Evolutionary conservation across 768 basidiomycete genomes (phyloP).

Genomic region (Cubamyces sp.): DNA sequence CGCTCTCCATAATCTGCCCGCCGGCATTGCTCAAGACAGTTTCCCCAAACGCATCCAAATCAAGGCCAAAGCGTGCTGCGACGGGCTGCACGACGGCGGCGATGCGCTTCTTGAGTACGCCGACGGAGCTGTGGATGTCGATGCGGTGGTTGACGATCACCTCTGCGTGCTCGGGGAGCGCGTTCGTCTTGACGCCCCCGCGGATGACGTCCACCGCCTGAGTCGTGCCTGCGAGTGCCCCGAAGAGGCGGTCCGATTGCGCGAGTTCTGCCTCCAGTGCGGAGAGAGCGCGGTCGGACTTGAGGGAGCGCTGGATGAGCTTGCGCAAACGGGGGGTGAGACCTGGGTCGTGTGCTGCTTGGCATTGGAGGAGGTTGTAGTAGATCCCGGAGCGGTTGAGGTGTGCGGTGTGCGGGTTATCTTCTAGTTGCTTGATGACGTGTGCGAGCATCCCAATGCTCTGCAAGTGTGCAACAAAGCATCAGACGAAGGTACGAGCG

Average conservation of each 20-base stretch:
- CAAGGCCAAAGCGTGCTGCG: conserved; percentile 57
- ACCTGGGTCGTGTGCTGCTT: conserved; percentile 61
- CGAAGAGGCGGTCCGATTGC: conserved; percentile 39
- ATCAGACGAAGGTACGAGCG: too few species aligned
- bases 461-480: background rate
- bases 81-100: conserved; percentile 45
- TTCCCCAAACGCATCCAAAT: conserved; percentile 60
- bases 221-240: conserved; percentile 65
- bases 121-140: conserved; percentile 36
- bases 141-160: conserved; percentile 78
- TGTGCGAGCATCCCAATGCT: conserved; percentile 64
- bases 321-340: conserved; percentile 53
- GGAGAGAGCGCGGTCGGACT: conserved; percentile 54
- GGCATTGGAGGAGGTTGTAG: conserved; percentile 66
- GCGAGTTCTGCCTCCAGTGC: conserved; percentile 52
- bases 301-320: conserved; percentile 49
- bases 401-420: conserved; percentile 56
- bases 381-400: conserved; percentile 61
- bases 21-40: conserved; percentile 36
- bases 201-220: conserved; percentile 72
- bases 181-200: conserved; percentile 52
- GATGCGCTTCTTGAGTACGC: conserved; percentile 31
- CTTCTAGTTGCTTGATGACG: conserved; percentile 69
- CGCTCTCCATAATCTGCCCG: conserved; percentile 30
- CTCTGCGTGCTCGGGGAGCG: conserved; percentile 74